phyloP scores from a whole-genome alignment of 1,284 basidiomycete species.

The Apiotrichum montevideense region DNA sequence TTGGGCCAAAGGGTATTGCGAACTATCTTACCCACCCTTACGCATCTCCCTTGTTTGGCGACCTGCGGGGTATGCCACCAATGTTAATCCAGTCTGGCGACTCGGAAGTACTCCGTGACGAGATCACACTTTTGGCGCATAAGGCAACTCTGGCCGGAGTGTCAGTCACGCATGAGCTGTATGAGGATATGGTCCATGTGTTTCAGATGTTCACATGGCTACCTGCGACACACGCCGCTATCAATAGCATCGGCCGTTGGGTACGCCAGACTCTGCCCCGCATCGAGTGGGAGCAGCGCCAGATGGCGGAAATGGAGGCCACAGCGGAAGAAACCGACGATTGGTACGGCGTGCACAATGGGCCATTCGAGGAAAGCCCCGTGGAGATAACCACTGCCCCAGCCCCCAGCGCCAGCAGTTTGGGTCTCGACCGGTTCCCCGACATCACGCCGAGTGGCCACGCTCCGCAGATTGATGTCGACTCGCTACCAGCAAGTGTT shows the following conservation, averaged over 20 bases:
- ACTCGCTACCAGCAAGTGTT: not conserved
- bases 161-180: slow-evolving; percentile 81
- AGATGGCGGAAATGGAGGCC: slow-evolving; percentile 8
- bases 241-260: slow-evolving; percentile 57
- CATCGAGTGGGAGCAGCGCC: slow-evolving; percentile 37
- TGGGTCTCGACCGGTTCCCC: not conserved
- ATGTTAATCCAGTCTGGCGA: slow-evolving; percentile 90
- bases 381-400: not conserved
- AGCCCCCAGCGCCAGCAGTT: not conserved
- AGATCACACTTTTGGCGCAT: slow-evolving; percentile 86
- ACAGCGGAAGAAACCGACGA: slow-evolving; percentile 6
- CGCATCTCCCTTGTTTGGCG: slow-evolving; percentile 90
- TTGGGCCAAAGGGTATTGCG: slow-evolving; percentile 72
- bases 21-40: slow-evolving; percentile 91
- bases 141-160: slow-evolving; percentile 87
- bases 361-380: not conserved
- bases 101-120: slow-evolving; percentile 87
- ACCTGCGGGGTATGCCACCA: slow-evolving; percentile 79
- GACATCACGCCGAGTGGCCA: not conserved
- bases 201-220: slow-evolving; percentile 86
- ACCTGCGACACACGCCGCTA: slow-evolving; percentile 63
- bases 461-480: slow-evolving; percentile 2
- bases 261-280: slow-evolving; percentile 62
- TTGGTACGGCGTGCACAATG: not conserved
- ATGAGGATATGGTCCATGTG: slow-evolving; percentile 87